Conservation (phyloP, 2,329 filamentous ascomycete species). For the Elsinoe australis region DNA sequence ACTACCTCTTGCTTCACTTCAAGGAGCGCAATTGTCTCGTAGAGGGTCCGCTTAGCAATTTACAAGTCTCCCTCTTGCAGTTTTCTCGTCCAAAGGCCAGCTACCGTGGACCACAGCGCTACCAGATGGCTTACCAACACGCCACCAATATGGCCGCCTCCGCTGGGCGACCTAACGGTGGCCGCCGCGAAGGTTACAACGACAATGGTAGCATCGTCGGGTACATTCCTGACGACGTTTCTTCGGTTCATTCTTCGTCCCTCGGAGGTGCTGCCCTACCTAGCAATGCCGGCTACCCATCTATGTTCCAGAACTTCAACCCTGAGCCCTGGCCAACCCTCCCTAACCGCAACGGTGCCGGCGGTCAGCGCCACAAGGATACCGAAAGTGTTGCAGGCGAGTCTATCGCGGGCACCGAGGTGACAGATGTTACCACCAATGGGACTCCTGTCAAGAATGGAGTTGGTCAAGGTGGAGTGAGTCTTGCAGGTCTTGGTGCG, state of each 20-base stretch:
- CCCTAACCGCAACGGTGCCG: slow-evolving; percentile 51
- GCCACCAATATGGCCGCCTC: slow-evolving; percentile 52
- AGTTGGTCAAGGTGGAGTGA: slow-evolving; percentile 76
- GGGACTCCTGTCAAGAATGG: slow-evolving; percentile 45
- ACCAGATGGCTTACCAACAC: slow-evolving; percentile 70
- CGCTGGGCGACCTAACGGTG: slow-evolving; percentile 41
- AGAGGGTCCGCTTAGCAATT: slow-evolving; percentile 86
- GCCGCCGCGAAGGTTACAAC: slow-evolving; percentile 44
- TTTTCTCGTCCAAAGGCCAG: slow-evolving; percentile 90
- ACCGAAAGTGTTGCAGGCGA: slow-evolving; percentile 71
- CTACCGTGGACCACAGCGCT: slow-evolving; percentile 81
- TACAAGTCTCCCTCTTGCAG: slow-evolving; percentile 91
- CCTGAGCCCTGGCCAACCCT: slow-evolving; percentile 77
- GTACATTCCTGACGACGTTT: slow-evolving; percentile 95
- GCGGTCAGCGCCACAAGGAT: slow-evolving; percentile 44
- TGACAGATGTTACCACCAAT: slow-evolving; percentile 72
- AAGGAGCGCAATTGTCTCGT: slow-evolving; percentile 95
- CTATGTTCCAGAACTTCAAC: slow-evolving; percentile 91
- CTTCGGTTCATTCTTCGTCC: slow-evolving; percentile 88
- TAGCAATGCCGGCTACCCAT: slow-evolving; percentile 64
- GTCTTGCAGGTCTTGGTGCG: slow-evolving; percentile 73
- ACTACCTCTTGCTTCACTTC: slow-evolving; percentile 89
- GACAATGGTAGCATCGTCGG: slow-evolving; percentile 86
- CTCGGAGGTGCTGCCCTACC: slow-evolving; percentile 58
- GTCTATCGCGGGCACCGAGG: slow-evolving; percentile 84